Evolutionary conservation across 176 grass and related monocot species (phyloP).

Genomic region (Cenchrus americanus): DNA sequence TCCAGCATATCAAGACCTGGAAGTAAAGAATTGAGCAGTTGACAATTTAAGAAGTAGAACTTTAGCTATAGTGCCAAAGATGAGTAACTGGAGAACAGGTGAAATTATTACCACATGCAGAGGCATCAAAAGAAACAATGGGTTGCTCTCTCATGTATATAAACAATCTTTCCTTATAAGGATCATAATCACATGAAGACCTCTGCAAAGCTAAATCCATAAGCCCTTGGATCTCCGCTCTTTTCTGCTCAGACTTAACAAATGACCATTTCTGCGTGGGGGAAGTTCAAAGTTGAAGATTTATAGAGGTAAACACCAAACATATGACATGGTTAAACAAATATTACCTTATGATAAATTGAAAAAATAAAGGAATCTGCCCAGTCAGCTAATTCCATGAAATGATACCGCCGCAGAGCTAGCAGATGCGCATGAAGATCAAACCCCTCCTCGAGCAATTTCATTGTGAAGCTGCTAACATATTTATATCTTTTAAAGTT

Average conservation of each 20-base stretch:
- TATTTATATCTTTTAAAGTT: constrained; percentile 89
- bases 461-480: constrained; percentile 94
- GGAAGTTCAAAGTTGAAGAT: constrained; percentile 32
- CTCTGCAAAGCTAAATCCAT: constrained; percentile 88
- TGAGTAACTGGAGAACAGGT: constrained; percentile 21
- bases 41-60: constrained; percentile 31
- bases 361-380: constrained; percentile 79
- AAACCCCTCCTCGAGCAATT: constrained; percentile 96
- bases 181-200: constrained; percentile 87
- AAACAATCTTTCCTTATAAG: constrained; percentile 85
- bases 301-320: constrained; percentile 27
- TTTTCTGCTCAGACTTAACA: constrained; percentile 69
- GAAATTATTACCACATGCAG: constrained; percentile 61
- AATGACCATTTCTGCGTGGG: constrained; percentile 71
- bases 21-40: constrained; percentile 39
- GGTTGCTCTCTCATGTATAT: constrained; percentile 66
- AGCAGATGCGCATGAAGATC: constrained; percentile 80
- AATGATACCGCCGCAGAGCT: constrained; percentile 85
- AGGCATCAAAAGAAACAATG: constrained; percentile 45
- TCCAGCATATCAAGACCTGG: constrained; percentile 78
- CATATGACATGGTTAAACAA: background rate
- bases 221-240: constrained; percentile 79
- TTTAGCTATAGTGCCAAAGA: constrained; percentile 17
- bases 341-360: constrained; percentile 74
- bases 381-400: constrained; percentile 97